Conservation (phyloP, 108 stramenopile genomes). For the Parietichytrium sp. region DNA sequence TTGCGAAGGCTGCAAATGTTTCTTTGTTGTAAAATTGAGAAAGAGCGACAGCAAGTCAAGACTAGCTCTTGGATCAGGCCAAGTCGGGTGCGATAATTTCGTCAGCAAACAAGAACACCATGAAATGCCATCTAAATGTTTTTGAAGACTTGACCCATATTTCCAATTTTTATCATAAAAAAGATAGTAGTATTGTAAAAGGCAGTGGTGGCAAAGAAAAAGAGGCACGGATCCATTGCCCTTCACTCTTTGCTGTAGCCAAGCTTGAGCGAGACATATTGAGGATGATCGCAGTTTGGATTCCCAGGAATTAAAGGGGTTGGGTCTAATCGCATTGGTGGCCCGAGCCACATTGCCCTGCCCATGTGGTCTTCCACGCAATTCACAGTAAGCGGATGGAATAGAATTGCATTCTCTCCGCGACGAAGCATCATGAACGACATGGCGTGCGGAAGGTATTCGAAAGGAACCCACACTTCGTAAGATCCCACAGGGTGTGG, state of each 20-base stretch:
- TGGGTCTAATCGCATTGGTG: constrained; percentile 8
- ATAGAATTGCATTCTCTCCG: constrained; percentile 16
- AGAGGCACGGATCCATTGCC: no score
- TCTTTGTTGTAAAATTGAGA: no score
- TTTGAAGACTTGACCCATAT: no score
- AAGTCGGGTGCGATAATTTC: no score
- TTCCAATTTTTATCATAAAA: no score
- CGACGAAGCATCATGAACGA: constrained; percentile 37
- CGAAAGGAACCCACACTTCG: constrained; percentile 39
- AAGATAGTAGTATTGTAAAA: no score
- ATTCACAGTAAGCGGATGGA: constrained; percentile 35
- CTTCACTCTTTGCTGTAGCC: constrained; percentile 37
- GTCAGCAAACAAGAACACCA: no score
- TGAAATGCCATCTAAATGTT: no score
- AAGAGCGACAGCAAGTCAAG: no score
- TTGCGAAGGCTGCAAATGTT: no score
- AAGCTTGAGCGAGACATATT: constrained; percentile 17
- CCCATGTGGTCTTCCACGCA: constrained; percentile 40
- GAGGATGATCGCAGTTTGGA: constrained; percentile 10
- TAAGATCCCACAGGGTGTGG: constrained; percentile 36
- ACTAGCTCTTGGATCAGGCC: no score
- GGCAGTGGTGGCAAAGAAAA: no score
- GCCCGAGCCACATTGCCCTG: constrained; percentile 38
- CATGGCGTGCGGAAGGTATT: constrained; percentile 9
- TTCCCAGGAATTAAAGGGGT: not conserved